Conservation (phyloP, 768 basidiomycete genomes). For the Mycena vitilis region DNA sequence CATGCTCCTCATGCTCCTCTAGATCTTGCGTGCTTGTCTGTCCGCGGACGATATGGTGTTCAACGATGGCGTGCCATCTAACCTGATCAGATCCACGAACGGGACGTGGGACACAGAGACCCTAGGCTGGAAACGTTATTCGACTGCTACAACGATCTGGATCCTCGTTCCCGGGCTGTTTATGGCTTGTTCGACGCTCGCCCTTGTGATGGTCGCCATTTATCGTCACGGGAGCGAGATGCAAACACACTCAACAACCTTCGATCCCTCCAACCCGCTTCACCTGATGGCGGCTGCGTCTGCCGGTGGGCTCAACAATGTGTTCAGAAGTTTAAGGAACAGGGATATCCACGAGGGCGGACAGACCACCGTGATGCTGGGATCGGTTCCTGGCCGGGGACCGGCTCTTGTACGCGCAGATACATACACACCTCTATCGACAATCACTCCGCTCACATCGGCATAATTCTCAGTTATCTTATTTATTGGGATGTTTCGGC, state of each 20-base stretch:
- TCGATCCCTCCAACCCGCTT: conserved; percentile 16
- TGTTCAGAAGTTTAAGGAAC: conserved; percentile 8
- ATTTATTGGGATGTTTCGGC: too few relatives aligned
- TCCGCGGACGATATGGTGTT: not conserved
- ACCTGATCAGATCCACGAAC: not conserved
- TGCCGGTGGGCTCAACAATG: conserved; percentile 12
- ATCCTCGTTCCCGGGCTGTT: conserved; percentile 10
- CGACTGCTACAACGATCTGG: not conserved
- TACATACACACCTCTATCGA: too few relatives aligned
- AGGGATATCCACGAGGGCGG: conserved; percentile 1
- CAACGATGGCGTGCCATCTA: not conserved
- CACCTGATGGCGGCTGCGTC: conserved; percentile 15
- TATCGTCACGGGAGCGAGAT: not conserved
- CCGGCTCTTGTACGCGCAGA: conserved; percentile 15
- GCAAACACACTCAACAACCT: not conserved
- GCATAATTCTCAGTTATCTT: too few relatives aligned
- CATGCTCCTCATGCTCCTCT: not conserved
- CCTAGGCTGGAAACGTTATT: conserved; percentile 12
- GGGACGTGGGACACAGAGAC: conserved; percentile 15
- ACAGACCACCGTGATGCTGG: conserved; percentile 1
- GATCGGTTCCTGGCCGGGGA: conserved; percentile 2
- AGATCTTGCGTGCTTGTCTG: conserved; percentile 16
- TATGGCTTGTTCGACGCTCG: not conserved
- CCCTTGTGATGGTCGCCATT: conserved; percentile 1
- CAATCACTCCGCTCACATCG: too few relatives aligned